A percentile compares a stretch with the other conserved stretches of the same genome.
phyloP scores from a whole-genome alignment of 129 eudicot species.

The Artemisia tridentata region DNA sequence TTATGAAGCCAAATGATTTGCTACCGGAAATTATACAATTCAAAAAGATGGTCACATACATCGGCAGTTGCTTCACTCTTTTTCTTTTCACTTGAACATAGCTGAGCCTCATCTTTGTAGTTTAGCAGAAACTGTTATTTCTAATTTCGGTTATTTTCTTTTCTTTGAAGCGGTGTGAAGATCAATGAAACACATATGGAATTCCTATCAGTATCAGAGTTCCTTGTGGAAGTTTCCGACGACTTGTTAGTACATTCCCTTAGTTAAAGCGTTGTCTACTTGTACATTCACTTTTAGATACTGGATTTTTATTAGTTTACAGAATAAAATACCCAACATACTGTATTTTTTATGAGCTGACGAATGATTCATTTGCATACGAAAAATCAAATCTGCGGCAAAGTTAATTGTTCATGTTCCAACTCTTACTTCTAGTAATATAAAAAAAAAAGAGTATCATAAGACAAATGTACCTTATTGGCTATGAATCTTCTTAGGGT shows the following conservation, averaged over 20 bases:
- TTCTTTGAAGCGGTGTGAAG: slow-evolving; percentile 59
- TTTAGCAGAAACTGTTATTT: background rate
- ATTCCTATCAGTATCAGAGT: slow-evolving; percentile 80
- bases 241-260: slow-evolving; percentile 68
- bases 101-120: slow-evolving; percentile 3
- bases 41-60: background rate
- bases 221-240: slow-evolving; percentile 88
- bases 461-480: background rate
- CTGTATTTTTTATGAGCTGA: background rate
- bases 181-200: slow-evolving; percentile 91
- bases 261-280: slow-evolving; percentile 2
- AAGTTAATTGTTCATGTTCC: background rate
- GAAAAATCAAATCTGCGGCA: background rate
- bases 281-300: slow-evolving; percentile 11
- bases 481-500: background rate
- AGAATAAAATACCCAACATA: background rate
- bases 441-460: background rate
- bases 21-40: background rate
- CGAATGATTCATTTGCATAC: background rate
- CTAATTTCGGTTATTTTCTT: slow-evolving; percentile 22
- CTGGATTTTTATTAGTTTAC: background rate
- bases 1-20: background rate
- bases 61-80: background rate
- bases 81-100: background rate
- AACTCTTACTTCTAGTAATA: background rate